These are phyloP conservation scores for Paragyromitra xinjiangensis DNA, from an alignment of 495 filamentous ascomycete species.

Conservation along the genomic window DNA sequence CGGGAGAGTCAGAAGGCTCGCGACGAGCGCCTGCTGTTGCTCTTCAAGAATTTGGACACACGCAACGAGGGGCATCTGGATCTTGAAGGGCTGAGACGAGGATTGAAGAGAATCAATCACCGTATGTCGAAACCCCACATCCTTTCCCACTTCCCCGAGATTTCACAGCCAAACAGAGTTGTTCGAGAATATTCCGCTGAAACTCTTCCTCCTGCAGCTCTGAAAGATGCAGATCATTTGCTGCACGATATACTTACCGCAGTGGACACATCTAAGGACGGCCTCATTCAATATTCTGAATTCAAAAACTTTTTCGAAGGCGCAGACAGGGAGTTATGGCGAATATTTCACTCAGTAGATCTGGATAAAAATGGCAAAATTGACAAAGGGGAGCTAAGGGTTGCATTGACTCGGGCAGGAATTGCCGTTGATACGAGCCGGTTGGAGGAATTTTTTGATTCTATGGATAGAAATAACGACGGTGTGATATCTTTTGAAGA, in stretches of 20 bases:
- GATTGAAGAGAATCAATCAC: conserved; percentile 88
- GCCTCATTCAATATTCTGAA: conserved; percentile 88
- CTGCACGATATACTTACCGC: conserved; percentile 77
- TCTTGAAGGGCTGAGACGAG: conserved; percentile 80
- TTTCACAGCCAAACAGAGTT: conserved; percentile 4
- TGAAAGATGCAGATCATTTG: conserved; percentile 93
- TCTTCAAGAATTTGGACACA: conserved; percentile 71
- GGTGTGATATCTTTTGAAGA: conserved; percentile 87
- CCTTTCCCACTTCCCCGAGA: conserved; percentile 6
- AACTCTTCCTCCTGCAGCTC: conserved; percentile 64
- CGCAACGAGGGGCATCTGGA: conserved; percentile 80
- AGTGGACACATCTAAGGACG: conserved; percentile 87
- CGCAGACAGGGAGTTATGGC: conserved; percentile 81
- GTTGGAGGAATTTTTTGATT: conserved; percentile 82
- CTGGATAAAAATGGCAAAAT: conserved; percentile 85
- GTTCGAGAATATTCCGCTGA: conserved; percentile 26
- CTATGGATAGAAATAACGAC: conserved; percentile 90
- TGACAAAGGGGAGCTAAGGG: conserved; percentile 80
- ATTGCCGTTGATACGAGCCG: conserved; percentile 79
- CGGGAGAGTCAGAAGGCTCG: conserved; percentile 54
- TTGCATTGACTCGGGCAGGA: conserved; percentile 79
- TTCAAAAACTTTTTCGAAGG: conserved; percentile 86
- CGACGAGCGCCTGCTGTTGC: conserved; percentile 48
- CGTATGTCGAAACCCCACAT: conserved; percentile 68
- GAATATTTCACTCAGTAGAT: conserved; percentile 88